Evolutionary conservation across 441 rosid genomes (phyloP).

Genomic region (Pelargonium australe): DNA sequence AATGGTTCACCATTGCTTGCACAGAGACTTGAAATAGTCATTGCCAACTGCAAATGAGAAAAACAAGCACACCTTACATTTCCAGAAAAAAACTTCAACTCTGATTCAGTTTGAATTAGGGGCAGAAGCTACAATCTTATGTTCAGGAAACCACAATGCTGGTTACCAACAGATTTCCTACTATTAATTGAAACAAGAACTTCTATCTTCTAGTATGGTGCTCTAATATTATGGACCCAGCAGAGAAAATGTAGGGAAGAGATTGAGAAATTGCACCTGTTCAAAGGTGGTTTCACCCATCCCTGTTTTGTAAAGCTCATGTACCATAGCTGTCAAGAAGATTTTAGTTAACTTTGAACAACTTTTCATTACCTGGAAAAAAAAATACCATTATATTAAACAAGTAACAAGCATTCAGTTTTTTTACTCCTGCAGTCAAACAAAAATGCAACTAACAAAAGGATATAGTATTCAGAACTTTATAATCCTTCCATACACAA

Average conservation of each 20-base stretch:
- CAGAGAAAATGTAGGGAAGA: slow-evolving; percentile 1
- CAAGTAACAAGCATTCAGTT: neutral
- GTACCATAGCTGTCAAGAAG: slow-evolving; percentile 86
- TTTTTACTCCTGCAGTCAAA: too few relatives aligned
- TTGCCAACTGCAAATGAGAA: slow-evolving; percentile 51
- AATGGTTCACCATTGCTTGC: slow-evolving; percentile 69
- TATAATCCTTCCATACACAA: neutral
- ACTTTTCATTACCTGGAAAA: slow-evolving; percentile 62
- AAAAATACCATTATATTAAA: slow-evolving; percentile 4
- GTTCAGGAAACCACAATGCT: neutral
- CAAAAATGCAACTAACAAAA: too few relatives aligned
- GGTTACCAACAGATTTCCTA: neutral
- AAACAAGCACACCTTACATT: neutral
- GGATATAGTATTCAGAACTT: neutral
- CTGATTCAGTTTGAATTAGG: too few relatives aligned
- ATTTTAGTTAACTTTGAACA: slow-evolving; percentile 67
- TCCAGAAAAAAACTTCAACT: neutral
- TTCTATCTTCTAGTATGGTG: neutral
- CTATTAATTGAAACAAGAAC: neutral
- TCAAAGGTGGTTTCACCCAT: slow-evolving; percentile 85
- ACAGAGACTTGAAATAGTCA: slow-evolving; percentile 61
- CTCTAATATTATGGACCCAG: neutral
- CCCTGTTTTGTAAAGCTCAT: slow-evolving; percentile 90
- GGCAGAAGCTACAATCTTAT: neutral
- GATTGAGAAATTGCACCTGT: slow-evolving; percentile 39